Evolutionary conservation across 2,329 filamentous ascomycete genomes (phyloP).

Genomic region (Ceratocystis diversiconidia): DNA sequence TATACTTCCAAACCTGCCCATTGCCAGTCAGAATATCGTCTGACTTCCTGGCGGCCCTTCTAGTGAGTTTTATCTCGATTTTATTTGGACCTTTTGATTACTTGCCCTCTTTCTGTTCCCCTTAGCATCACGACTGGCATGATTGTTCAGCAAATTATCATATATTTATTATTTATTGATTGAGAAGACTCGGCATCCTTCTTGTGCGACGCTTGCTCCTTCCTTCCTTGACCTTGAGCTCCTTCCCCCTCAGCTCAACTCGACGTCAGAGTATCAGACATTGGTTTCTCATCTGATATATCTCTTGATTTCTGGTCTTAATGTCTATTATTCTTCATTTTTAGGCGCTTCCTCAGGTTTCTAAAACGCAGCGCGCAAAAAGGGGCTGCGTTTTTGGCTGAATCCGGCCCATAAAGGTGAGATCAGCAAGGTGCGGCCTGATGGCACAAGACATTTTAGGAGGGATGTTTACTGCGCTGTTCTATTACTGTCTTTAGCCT

Average conservation of each 20-base stretch:
- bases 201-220: not conserved
- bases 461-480: not conserved
- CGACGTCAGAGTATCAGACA: not conserved
- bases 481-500: not conserved
- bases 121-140: too few species aligned
- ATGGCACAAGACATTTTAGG: conserved; percentile 1
- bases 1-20: too few species aligned
- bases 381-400: not conserved
- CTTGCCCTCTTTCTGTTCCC: not conserved
- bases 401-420: not conserved
- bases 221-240: not conserved
- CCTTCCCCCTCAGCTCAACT: not conserved
- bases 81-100: not conserved
- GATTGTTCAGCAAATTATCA: not conserved
- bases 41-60: too few species aligned
- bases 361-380: not conserved
- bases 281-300: not conserved
- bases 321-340: not conserved
- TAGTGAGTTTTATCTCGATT: not conserved
- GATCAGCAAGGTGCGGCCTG: not conserved
- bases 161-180: not conserved
- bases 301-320: not conserved
- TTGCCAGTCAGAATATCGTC: too few species aligned
- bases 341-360: not conserved
- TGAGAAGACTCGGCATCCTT: not conserved